A percentile compares a stretch with the other conserved stretches of the same genome.
Conservation (phyloP, 805 yeast genomes). For the Barnettozyma sucrosica region DNA sequence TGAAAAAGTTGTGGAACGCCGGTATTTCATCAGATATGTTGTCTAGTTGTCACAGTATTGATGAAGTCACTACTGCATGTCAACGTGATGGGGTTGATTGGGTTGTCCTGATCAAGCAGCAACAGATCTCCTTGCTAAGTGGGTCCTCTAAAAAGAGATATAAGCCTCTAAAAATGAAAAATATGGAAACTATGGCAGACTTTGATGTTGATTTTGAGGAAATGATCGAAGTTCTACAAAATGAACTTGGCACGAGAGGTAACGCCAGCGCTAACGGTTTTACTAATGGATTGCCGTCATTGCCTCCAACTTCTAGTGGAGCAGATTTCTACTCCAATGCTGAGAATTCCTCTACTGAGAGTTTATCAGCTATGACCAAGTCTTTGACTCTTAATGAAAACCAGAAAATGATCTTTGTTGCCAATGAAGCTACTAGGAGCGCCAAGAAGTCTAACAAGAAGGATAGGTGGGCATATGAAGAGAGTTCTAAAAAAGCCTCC, state of each 20-base stretch:
- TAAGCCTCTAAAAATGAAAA: constrained; percentile 72
- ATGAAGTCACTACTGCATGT: constrained; percentile 63
- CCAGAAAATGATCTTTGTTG: constrained; percentile 60
- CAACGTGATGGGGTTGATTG: constrained; percentile 66
- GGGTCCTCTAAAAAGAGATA: constrained; percentile 42
- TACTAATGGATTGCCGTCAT: not conserved
- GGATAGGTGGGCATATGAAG: constrained; percentile 74
- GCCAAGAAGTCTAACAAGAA: constrained; percentile 67
- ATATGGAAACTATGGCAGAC: constrained; percentile 55
- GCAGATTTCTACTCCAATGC: constrained; percentile 20
- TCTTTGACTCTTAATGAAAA: constrained; percentile 28
- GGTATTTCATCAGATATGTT: constrained; percentile 73
- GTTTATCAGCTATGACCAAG: constrained; percentile 20
- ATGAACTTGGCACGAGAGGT: constrained; percentile 20
- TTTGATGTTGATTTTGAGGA: constrained; percentile 71
- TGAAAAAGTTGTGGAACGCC: constrained; percentile 65
- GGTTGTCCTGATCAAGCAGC: constrained; percentile 74
- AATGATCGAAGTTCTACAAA: constrained; percentile 39
- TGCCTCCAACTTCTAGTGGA: constrained; percentile 10
- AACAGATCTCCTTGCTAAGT: constrained; percentile 23
- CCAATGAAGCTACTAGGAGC: constrained; percentile 78
- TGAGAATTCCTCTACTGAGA: constrained; percentile 20
- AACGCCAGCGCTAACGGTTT: not conserved
- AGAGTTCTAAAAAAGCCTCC: constrained; percentile 60
- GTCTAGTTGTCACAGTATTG: constrained; percentile 42